These are phyloP conservation scores for Schizochytrium sp. DNA, from an alignment of 108 stramenopile species.

Conservation along the genomic window DNA sequence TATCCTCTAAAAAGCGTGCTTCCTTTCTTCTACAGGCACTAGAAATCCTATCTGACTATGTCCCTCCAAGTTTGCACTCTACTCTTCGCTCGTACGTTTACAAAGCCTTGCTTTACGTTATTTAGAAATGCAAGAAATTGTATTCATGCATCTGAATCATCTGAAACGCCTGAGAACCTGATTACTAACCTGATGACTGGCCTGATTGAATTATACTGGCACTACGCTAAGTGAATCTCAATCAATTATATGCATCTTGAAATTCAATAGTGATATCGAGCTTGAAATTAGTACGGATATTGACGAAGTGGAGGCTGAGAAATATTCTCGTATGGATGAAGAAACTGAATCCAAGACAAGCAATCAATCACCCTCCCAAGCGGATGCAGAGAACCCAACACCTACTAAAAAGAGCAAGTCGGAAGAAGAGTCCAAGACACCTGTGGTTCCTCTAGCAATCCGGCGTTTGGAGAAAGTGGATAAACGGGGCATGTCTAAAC, in stretches of 20 bases:
- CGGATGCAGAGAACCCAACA: background rate
- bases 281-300: too few relatives aligned
- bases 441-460: background rate
- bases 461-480: background rate
- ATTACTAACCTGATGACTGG: too few relatives aligned
- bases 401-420: background rate
- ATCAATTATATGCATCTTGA: too few relatives aligned
- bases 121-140: too few relatives aligned
- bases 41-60: background rate
- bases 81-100: background rate
- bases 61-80: background rate
- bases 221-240: too few relatives aligned
- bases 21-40: background rate
- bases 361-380: background rate
- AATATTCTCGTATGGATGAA: too few relatives aligned
- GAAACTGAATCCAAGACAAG: background rate
- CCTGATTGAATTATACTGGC: too few relatives aligned
- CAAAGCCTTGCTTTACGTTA: too few relatives aligned
- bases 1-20: background rate
- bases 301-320: too few relatives aligned
- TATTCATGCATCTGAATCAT: too few relatives aligned
- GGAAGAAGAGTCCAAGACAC: background rate
- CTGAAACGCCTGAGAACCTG: too few relatives aligned
- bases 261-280: too few relatives aligned
- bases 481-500: slow-evolving; percentile 8